Evolutionary conservation across 345 rosid species (phyloP), one percentile per base, ranked within the genome.

Genomic region (Draba incana): DNA sequence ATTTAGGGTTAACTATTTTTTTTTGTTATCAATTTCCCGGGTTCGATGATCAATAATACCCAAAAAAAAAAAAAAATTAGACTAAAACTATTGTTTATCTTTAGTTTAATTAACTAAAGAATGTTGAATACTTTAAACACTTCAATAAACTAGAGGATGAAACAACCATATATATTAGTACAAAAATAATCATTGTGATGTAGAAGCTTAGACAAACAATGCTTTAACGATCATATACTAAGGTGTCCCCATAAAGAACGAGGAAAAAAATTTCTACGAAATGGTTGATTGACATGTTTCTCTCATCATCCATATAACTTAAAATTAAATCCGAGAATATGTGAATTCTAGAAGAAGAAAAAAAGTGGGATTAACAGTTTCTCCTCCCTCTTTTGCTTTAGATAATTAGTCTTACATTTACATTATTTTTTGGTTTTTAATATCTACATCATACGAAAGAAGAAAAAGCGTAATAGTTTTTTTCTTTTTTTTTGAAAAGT

Each of bases 131-230:
- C 42, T n/a, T 50, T 24, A 63, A 24, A n/a, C 20, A 16, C 30
- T 53, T 42, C 43, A 10, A 33, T 20, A 27, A 50, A 12, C 3
- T 37, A 25, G 16, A 68, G 16, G 23, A 56, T 55, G 35, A 51
- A 63, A 55, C 57, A 71, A 45, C 33, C 14, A 63, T 38, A 23
- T 10, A 63, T 38, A 23, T n/a, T 16, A 57, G 25, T 72, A 57
- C 38, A 42, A 57, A 63, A 47, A 9, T 49, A 28, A 47, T 35
- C 51, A 64, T 38, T 64, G 66, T 72, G 76, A 48, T 64, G 76
- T 64, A 20, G 71, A 64, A 56, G 50, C 70, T 39, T 57, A 64
- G 58, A 28, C 51, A 64, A 64, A n/a, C 70, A 56, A 28, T 33
- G 65, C 44, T 57, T 27, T 16, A 47, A 48, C 58, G 56, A 27